A percentile compares a stretch with the other conserved stretches of the same genome.
Evolutionary conservation across 2,329 filamentous ascomycete species (phyloP).

Genomic region (Aspergillus versicolor): DNA sequence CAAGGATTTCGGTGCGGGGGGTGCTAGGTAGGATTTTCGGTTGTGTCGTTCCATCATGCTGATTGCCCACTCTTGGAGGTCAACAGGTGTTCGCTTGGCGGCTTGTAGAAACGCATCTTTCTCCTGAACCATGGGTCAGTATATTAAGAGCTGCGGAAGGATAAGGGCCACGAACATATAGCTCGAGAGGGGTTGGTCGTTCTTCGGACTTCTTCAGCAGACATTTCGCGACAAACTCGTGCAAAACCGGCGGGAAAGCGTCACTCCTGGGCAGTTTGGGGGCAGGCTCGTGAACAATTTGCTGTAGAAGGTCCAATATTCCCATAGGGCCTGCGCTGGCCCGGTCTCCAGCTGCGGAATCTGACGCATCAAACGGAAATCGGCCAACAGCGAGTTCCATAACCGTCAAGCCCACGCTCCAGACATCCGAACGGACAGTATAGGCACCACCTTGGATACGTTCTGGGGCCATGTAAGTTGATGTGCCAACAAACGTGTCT

Average conservation of each 20-base stretch:
- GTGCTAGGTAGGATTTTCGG: conserved; percentile 87
- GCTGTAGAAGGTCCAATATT: conserved; percentile 91
- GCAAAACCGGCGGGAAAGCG: conserved; percentile 89
- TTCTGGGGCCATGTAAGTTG: conserved; percentile 98
- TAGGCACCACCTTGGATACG: conserved; percentile 96
- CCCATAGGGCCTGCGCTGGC: conserved; percentile 76
- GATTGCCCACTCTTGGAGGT: conserved; percentile 90
- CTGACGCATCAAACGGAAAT: conserved; percentile 85
- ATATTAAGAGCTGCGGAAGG: background rate
- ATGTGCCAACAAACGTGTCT: conserved; percentile 96
- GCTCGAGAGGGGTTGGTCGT: conserved; percentile 86
- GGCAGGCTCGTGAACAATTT: conserved; percentile 95
- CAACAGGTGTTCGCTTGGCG: conserved; percentile 92
- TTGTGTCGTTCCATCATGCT: conserved; percentile 93
- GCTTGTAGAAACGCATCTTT: conserved; percentile 93
- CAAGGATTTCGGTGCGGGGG: conserved; percentile 75
- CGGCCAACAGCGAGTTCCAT: conserved; percentile 98
- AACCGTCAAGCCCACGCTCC: conserved; percentile 92
- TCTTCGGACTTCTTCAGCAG: conserved; percentile 84
- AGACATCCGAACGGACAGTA: conserved; percentile 97
- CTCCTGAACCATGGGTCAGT: conserved; percentile 58
- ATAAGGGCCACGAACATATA: conserved; percentile 66
- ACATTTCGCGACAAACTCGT: conserved; percentile 97
- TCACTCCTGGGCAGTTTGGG: conserved; percentile 94
- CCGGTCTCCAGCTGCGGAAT: conserved; percentile 70